Percentiles rank a stretch among this genome's conserved stretches.
Evolutionary conservation across 1,139 yeast genomes (phyloP).

Genomic region (Suhomyces guaymorum): DNA sequence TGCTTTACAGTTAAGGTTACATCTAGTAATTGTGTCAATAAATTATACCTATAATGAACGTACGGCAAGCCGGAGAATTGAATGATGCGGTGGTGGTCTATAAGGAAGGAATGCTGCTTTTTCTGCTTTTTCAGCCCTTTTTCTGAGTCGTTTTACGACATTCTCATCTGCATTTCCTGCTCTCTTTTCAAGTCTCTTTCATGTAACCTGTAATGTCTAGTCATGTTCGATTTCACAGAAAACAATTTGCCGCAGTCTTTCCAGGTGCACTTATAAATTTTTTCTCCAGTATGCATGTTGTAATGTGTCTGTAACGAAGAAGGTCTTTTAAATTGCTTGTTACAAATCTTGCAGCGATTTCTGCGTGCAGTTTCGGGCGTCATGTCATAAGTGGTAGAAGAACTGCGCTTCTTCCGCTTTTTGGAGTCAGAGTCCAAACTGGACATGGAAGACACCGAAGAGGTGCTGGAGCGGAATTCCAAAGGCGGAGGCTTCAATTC

Average conservation of each 20-base stretch:
- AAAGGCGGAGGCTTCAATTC: slow-evolving; percentile 2
- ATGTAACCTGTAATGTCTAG: slow-evolving; percentile 73
- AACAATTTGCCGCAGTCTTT: slow-evolving; percentile 69
- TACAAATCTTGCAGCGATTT: slow-evolving; percentile 65
- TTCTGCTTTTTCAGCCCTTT: no score
- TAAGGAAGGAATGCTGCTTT: no score
- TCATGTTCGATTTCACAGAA: slow-evolving; percentile 77
- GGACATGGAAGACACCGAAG: slow-evolving; percentile 3
- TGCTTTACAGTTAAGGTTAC: no score
- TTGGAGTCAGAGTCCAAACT: slow-evolving; percentile 1
- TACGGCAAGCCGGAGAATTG: no score
- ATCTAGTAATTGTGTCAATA: no score
- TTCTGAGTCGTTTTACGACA: no score
- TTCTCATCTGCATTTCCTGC: slow-evolving; percentile 5
- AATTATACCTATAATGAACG: no score
- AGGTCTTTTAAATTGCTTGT: slow-evolving; percentile 78
- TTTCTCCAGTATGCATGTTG: slow-evolving; percentile 86
- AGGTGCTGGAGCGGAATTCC: slow-evolving; percentile 2
- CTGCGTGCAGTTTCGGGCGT: slow-evolving; percentile 36
- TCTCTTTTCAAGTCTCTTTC: slow-evolving; percentile 31
- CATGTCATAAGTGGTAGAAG: slow-evolving; percentile 29
- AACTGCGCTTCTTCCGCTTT: slow-evolving; percentile 17
- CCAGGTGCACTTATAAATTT: slow-evolving; percentile 71
- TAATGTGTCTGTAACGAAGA: slow-evolving; percentile 78
- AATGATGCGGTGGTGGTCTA: slow-evolving; percentile 1